Conservation (phyloP, 108 stramenopile species). For the Skeletonema costatum region DNA sequence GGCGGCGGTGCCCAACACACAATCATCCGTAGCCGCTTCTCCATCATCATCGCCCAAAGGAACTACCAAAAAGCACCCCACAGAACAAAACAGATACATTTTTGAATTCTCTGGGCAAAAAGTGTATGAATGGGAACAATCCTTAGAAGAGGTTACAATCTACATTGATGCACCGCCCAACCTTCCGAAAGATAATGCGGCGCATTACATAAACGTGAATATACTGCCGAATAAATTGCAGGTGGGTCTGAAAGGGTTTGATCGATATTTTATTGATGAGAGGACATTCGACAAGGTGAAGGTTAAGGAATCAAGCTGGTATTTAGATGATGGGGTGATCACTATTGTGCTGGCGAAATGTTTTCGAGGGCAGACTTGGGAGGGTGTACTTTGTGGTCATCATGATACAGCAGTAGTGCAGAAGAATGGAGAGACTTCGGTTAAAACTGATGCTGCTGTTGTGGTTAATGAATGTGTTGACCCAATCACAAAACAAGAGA, state of each 20-base stretch:
- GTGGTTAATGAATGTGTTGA: constrained; percentile 46
- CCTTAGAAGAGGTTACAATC: constrained; percentile 89
- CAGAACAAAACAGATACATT: constrained; percentile 58
- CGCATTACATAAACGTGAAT: constrained; percentile 43
- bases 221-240: constrained; percentile 55
- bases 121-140: constrained; percentile 98
- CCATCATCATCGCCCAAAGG: constrained; percentile 11
- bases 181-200: constrained; percentile 31
- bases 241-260: constrained; percentile 64
- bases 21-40: not conserved
- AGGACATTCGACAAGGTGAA: constrained; percentile 79
- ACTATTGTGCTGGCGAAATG: constrained; percentile 75
- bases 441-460: not conserved
- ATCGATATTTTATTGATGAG: constrained; percentile 86
- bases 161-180: constrained; percentile 70
- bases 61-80: constrained; percentile 53
- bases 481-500: constrained; percentile 75
- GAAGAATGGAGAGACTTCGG: not conserved
- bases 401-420: not conserved
- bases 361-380: constrained; percentile 76
- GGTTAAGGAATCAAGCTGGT: constrained; percentile 76
- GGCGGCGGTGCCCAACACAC: not conserved
- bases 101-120: constrained; percentile 65
- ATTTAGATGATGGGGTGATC: constrained; percentile 64
- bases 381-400: constrained; percentile 45